These are phyloP conservation scores for Isatis lusitanica DNA, from an alignment of 441 rosid genomes.

Conservation along the genomic window DNA sequence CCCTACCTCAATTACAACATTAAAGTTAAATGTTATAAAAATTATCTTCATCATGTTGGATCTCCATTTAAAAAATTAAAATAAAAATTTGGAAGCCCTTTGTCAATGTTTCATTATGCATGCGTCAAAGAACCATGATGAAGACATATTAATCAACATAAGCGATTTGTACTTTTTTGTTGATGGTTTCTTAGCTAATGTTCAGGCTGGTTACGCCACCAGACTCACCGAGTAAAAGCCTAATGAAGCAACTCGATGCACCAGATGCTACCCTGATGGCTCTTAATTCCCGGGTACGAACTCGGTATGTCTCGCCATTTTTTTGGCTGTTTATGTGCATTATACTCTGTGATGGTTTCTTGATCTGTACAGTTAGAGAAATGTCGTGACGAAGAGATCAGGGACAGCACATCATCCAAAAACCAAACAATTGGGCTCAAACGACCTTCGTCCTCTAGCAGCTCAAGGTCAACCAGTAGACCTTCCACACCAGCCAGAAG, in stretches of 20 bases:
- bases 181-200: not conserved
- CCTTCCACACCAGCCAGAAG: constrained; percentile 47
- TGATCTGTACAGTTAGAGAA: constrained; percentile 49
- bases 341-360: constrained; percentile 38
- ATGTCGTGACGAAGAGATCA: constrained; percentile 47
- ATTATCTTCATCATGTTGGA: not conserved
- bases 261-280: constrained; percentile 48
- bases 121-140: not conserved
- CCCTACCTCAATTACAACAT: not conserved
- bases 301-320: not conserved
- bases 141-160: not conserved
- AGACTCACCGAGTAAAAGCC: constrained; percentile 54
- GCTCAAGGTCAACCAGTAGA: constrained; percentile 35
- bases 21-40: not conserved
- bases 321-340: not conserved
- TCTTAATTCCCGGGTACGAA: constrained; percentile 57
- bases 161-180: not conserved
- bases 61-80: not conserved
- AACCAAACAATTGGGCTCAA: constrained; percentile 23
- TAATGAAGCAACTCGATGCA: constrained; percentile 41
- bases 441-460: constrained; percentile 60
- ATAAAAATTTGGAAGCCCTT: not conserved
- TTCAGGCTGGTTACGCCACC: constrained; percentile 91
- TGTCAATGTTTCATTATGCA: constrained; percentile 7
- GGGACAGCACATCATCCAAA: constrained; percentile 12